A percentile compares a stretch with the other conserved stretches of the same genome.
Evolutionary conservation across 202 grass and related monocot genomes (phyloP).

Genomic region (Schoenoplectus tabernaemontani): DNA sequence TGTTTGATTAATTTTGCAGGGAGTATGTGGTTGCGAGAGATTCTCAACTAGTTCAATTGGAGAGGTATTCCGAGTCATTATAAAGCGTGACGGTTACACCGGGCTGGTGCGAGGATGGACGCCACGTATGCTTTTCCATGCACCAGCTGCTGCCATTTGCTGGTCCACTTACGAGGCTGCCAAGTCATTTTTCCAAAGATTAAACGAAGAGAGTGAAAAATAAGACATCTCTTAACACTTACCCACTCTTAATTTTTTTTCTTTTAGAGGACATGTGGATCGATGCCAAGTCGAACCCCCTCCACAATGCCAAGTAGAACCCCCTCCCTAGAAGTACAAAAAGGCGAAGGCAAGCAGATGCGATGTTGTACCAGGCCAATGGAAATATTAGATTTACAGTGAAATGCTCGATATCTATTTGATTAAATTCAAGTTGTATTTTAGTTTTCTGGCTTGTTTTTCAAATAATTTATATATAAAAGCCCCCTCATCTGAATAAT

Average conservation of each 20-base stretch:
- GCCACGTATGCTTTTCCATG: conserved; percentile 85
- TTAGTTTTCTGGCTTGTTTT: conserved; percentile 40
- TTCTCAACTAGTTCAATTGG: conserved; percentile 69
- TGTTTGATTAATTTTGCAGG: conserved; percentile 30
- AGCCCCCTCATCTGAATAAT: conserved; percentile 18
- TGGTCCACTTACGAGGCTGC: conserved; percentile 91
- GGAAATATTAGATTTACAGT: conserved; percentile 19
- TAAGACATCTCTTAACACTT: conserved; percentile 15
- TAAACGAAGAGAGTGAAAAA: conserved; percentile 61
- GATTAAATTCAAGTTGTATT: conserved; percentile 27
- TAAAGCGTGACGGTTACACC: conserved; percentile 63
- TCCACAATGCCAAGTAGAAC: too few relatives aligned
- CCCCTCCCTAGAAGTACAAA: conserved; percentile 24
- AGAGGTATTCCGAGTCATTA: conserved; percentile 48
- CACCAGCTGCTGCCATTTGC: conserved; percentile 83
- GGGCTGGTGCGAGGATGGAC: conserved; percentile 84
- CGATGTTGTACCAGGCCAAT: conserved; percentile 6
- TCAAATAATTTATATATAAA: conserved; percentile 40
- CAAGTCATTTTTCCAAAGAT: conserved; percentile 73
- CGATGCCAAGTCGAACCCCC: conserved; percentile 20
- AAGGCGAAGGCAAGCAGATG: conserved; percentile 7
- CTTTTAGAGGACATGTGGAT: conserved; percentile 44
- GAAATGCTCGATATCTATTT: conserved; percentile 23
- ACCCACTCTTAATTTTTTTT: conserved; percentile 39
- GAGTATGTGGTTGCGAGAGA: conserved; percentile 80